Evolutionary conservation across 2,329 filamentous ascomycete genomes (phyloP).

Genomic region (Celoporthe dispersa): DNA sequence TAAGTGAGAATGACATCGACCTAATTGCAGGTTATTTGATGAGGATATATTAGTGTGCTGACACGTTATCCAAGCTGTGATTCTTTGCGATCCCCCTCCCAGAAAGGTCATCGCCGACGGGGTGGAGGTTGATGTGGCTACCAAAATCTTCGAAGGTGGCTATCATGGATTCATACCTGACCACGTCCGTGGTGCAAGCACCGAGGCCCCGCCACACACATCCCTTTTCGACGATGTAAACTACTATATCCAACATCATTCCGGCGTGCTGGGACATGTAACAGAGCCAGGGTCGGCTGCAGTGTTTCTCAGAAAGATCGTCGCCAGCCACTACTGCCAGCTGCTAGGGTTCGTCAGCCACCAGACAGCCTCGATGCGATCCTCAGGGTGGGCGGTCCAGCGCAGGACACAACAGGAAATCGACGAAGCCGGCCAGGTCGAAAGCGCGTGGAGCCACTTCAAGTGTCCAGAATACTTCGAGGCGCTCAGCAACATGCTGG

Average conservation of each 20-base stretch:
- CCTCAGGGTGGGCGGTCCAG: conserved; percentile 22
- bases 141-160: conserved; percentile 11
- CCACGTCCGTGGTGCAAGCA: neutral
- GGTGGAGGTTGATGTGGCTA: neutral
- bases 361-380: conserved; percentile 23
- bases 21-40: too few relatives aligned
- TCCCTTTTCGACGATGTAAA: conserved; percentile 15
- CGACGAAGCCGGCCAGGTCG: conserved; percentile 22
- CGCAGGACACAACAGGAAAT: conserved; percentile 17
- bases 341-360: conserved; percentile 24
- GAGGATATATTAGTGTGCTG: neutral
- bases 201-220: neutral
- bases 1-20: neutral
- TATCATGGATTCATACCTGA: conserved; percentile 24
- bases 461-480: conserved; percentile 27
- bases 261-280: neutral
- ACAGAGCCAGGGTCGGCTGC: neutral
- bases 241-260: conserved; percentile 13
- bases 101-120: neutral
- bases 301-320: conserved; percentile 15
- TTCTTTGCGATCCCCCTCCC: conserved; percentile 18
- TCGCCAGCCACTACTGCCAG: conserved; percentile 26
- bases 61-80: conserved; percentile 8
- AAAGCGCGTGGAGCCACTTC: conserved; percentile 25
- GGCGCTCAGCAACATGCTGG: conserved; percentile 14